phyloP scores from a whole-genome alignment of 2,329 filamentous ascomycete species.

The Aspergillus ustus region DNA sequence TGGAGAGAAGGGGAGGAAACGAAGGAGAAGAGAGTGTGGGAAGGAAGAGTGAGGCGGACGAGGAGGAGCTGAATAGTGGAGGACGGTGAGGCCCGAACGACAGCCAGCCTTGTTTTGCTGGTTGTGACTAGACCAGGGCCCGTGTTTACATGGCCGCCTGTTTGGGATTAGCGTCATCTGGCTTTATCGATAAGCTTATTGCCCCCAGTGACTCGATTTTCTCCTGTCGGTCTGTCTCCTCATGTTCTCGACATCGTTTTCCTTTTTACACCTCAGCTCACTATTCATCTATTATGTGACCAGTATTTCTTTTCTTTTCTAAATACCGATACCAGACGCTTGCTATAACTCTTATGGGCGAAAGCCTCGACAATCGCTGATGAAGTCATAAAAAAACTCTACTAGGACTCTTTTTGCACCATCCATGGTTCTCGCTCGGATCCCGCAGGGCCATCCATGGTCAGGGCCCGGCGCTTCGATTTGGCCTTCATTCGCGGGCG shows the following conservation, averaged over 20 bases:
- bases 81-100: constrained; percentile 42
- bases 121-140: constrained; percentile 8
- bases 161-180: constrained; percentile 40
- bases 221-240: not conserved
- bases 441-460: constrained; percentile 26
- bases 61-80: constrained; percentile 21
- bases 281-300: not conserved
- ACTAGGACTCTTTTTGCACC: constrained; percentile 47
- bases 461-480: constrained; percentile 3
- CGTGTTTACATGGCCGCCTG: constrained; percentile 43
- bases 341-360: not conserved
- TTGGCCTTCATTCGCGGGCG: not conserved
- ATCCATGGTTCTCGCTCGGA: constrained; percentile 30
- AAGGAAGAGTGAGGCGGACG: constrained; percentile 17
- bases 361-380: not conserved
- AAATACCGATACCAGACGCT: not conserved
- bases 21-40: constrained; percentile 20
- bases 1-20: constrained; percentile 7
- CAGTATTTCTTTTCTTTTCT: not conserved
- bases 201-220: constrained; percentile 23
- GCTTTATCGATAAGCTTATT: constrained; percentile 51
- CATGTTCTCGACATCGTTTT: not conserved
- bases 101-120: constrained; percentile 28
- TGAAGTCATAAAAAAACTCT: constrained; percentile 20
- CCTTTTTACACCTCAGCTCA: constrained; percentile 3